Percentiles rank a stretch among this genome's conserved stretches.
phyloP scores from a whole-genome alignment of 345 rosid genomes.

The Eucalyptus decipiens region DNA sequence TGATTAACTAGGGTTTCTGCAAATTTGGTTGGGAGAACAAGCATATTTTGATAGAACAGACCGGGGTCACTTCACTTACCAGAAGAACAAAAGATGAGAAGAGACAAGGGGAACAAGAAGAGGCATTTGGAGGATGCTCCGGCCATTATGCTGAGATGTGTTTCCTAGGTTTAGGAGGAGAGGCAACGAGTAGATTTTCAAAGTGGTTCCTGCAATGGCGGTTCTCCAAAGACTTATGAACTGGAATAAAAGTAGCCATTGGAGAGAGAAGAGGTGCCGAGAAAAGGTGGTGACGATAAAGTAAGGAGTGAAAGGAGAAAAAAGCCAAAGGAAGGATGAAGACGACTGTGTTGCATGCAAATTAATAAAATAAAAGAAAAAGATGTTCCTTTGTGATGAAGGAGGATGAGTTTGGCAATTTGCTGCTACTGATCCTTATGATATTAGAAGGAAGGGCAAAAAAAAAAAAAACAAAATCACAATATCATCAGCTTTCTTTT shows the following conservation, averaged over 20 bases:
- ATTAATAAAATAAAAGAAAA: not conserved
- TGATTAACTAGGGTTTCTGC: not conserved
- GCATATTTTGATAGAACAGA: not conserved
- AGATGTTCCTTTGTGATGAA: slow-evolving; percentile 45
- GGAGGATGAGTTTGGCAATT: slow-evolving; percentile 7
- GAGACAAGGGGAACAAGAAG: slow-evolving; percentile 25
- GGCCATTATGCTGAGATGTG: slow-evolving; percentile 24
- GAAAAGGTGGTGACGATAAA: slow-evolving; percentile 4
- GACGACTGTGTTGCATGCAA: not conserved
- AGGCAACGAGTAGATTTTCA: slow-evolving; percentile 1
- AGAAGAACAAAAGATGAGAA: slow-evolving; percentile 19
- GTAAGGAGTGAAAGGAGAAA: not conserved
- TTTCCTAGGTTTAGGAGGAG: not conserved
- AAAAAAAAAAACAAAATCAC: not conserved
- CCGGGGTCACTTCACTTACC: slow-evolving; percentile 1
- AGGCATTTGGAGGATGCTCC: slow-evolving; percentile 6
- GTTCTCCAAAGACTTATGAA: slow-evolving; percentile 10
- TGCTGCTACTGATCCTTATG: not conserved
- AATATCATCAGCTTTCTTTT: not conserved
- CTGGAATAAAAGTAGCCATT: not conserved
- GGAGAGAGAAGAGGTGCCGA: not conserved
- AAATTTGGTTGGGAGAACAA: not conserved
- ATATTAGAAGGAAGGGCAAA: not conserved
- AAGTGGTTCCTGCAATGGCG: not conserved
- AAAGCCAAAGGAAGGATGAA: not conserved